Conservation (phyloP, 2,329 filamentous ascomycete genomes). For the Trichophaea hybrida region DNA sequence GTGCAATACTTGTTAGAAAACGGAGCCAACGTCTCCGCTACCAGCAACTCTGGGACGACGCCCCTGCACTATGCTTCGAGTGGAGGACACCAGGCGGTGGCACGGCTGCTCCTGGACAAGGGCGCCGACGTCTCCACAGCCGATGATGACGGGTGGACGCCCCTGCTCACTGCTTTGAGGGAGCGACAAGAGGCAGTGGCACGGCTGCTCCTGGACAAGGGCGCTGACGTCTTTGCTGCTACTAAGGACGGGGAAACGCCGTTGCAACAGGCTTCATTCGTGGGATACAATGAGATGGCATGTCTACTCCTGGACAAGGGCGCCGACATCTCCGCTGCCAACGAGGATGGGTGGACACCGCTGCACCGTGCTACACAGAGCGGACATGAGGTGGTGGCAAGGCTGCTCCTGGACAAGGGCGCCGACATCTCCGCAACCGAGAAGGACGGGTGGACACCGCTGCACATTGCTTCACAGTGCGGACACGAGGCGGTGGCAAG, state of each 20-base stretch:
- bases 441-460: neutral
- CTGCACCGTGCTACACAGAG: neutral
- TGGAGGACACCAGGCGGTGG: constrained; percentile 1
- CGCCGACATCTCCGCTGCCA: neutral
- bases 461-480: neutral
- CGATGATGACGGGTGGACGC: constrained; percentile 5
- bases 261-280: neutral
- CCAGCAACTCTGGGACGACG: constrained; percentile 3
- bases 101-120: constrained; percentile 8
- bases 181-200: constrained; percentile 3
- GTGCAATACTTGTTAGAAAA: constrained; percentile 9
- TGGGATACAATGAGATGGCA: neutral
- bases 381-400: neutral
- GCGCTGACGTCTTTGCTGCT: constrained; percentile 1
- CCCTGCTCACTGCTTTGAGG: constrained; percentile 8
- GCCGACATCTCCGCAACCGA: neutral
- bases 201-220: constrained; percentile 9
- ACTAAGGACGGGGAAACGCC: neutral
- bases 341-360: neutral
- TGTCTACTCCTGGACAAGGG: constrained; percentile 2
- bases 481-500: neutral
- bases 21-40: constrained; percentile 4
- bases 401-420: neutral
- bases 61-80: constrained; percentile 10
- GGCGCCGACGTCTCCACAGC: constrained; percentile 7